Evolutionary conservation across 768 basidiomycete genomes (phyloP).

Genomic region (Kondoa malvinella): DNA sequence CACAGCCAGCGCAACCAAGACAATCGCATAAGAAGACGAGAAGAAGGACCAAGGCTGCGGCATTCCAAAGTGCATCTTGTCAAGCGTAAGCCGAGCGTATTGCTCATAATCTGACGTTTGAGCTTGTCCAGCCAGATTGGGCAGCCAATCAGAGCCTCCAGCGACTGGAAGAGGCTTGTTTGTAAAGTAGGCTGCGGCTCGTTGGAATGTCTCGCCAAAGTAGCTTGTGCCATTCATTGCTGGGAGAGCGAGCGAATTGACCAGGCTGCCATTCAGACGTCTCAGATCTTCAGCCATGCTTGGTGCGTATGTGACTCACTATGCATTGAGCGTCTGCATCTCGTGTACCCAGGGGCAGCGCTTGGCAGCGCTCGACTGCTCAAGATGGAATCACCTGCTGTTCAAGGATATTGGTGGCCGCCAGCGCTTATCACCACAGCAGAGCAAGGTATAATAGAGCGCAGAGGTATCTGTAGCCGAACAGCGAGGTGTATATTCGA

Average conservation of each 20-base stretch:
- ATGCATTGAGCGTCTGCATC: too few species aligned
- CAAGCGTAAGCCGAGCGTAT: not conserved
- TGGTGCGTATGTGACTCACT: too few species aligned
- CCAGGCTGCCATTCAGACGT: not conserved
- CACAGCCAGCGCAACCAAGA: not conserved
- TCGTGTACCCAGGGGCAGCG: too few species aligned
- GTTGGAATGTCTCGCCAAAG: not conserved
- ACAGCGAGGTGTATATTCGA: too few species aligned
- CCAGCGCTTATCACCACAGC: too few species aligned
- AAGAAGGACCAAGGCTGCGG: not conserved
- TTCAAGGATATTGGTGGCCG: too few species aligned
- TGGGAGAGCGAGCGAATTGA: not conserved
- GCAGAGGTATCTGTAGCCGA: too few species aligned
- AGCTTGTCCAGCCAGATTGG: not conserved
- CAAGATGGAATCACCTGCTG: too few species aligned
- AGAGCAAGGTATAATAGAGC: too few species aligned
- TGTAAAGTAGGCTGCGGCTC: not conserved
- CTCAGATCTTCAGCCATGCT: too few species aligned
- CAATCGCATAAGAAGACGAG: not conserved
- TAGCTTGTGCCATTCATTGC: not conserved
- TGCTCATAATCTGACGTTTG: not conserved
- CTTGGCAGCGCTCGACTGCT: too few species aligned
- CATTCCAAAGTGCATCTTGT: not conserved
- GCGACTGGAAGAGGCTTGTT: not conserved
- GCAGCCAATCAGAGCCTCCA: not conserved